Evolutionary conservation across 179 eudicot genomes (phyloP), one percentile per base, ranked within the genome.

Genomic region (Vitellaria paradoxa): DNA sequence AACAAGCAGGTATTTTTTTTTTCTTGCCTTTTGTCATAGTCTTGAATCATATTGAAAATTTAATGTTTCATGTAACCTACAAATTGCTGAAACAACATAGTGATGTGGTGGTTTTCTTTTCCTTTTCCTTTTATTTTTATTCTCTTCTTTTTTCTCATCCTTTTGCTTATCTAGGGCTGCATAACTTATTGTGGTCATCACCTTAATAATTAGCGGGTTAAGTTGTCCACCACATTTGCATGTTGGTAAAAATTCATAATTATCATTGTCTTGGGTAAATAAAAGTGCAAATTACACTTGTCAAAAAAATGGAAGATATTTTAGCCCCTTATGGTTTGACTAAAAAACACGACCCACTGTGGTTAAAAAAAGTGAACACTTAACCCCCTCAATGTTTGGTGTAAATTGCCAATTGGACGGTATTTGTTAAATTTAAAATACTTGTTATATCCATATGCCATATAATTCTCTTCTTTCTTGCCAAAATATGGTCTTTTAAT

Each of bases 1-100:
- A 88, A 96, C 78, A 91, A 91, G 72, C 99, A 96, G 96, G 98
- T 89, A 90, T 37, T 3, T 18, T 62, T 3, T 18, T 62, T 30
- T 30, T 59, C 68, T 76, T 76, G 61, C 74, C 63, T 24, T 24
- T 65, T 42, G 56, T 30, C 65, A 18, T 57, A 9, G 74, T 53
- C 24, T 52, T 52, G 1, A 52, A 76, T 57, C 40, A 53, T 24
- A 57, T 23, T 66, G 40, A 67, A 75, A 1, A 13, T 21, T 59
- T 37, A n/a, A 74, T 21, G 21, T 37, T 64, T 30, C 57, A 26
- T n/a, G 45, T 65, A 50, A 26, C 47, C 9, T 17, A 60, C 47
- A 24, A 74, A 61, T 73, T 17, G 69, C 55, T 47, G 59, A 47
- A 53, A 53, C 57, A 53, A 53, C 2, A 2, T 53, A 53, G 17